These are phyloP conservation scores for Ophiostoma perfectum DNA, from an alignment of 2,329 filamentous ascomycete species.

Conservation along the genomic window DNA sequence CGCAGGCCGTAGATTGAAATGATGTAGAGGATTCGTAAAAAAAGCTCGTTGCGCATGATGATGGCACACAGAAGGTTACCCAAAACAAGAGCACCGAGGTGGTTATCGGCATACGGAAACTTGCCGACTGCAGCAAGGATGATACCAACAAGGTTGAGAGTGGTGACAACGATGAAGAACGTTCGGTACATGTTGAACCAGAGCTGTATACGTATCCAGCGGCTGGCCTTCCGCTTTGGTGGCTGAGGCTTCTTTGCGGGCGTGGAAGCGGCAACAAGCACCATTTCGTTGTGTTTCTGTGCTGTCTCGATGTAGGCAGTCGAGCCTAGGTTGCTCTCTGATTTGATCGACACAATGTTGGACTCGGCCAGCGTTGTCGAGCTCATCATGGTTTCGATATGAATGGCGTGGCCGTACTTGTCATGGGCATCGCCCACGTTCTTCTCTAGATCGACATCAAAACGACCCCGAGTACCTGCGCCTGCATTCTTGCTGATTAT, in stretches of 20 bases:
- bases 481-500: neutral
- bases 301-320: neutral
- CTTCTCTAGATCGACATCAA: neutral
- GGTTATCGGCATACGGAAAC: neutral
- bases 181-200: constrained; percentile 41
- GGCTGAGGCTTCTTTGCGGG: neutral
- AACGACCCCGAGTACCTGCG: neutral
- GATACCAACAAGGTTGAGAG: constrained; percentile 36
- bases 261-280: neutral
- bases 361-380: neutral
- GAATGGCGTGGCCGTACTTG: neutral
- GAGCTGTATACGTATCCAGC: constrained; percentile 35
- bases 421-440: neutral
- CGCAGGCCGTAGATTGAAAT: neutral
- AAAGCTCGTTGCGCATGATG: neutral
- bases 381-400: neutral
- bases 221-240: constrained; percentile 27
- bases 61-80: neutral
- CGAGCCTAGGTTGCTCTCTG: neutral
- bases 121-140: constrained; percentile 33
- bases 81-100: neutral
- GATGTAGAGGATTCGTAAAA: neutral
- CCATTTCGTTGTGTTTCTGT: neutral
- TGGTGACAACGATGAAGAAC: constrained; percentile 37
- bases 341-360: neutral